Base-by-base conservation (phyloP, 768 basidiomycete species). In the Aureoboletus auriporus region DNA sequence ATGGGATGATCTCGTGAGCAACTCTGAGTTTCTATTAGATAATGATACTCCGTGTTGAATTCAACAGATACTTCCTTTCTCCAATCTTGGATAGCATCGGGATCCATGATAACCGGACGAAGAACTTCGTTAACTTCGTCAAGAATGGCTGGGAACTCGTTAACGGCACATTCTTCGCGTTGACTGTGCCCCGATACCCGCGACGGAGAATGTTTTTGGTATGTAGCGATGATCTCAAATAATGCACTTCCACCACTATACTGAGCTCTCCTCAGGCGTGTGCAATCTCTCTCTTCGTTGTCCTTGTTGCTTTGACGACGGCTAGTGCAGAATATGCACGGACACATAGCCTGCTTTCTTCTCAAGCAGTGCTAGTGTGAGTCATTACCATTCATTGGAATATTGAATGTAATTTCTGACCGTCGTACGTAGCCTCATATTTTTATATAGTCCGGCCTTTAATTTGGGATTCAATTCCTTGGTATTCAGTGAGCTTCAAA, bases 1-100 rank as follows among this genome's bases (percentile, higher is more conserved):
- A 7, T 35, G 54, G 54, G 9, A 12, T 56, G 9, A 42, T 44
- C 23, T 31, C 46, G 58, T 59, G 27, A 33, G 49, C 8, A 6
- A n/a, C 20, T 5, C 12, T 13, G 7, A 39, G 17, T 30, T 30
- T 11, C 11, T 8, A n/a, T n/a, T 30, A 9, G 30, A 26, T 23
- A 6, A 10, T 16, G 7, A 2, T 2, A 38, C n/a, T 4, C 8
- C 46, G 35, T 16, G 43, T 30, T 20, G 8, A 13, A n/a, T 2
- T 6, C 9, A 44, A 16, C 37, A 53, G 52, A 29, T 16, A n/a
- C n/a, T n/a, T n/a, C n/a, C n/a, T n/a, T n/a, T n/a, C n/a, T n/a
- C n/a, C n/a, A n/a, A n/a, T n/a, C 17, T 12, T 46, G 20, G n/a
- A n/a, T n/a, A n/a, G n/a, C n/a, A n/a, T n/a, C n/a, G n/a, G n/a